Conservation (phyloP, 2,329 filamentous ascomycete genomes). For the Claviceps africana region DNA sequence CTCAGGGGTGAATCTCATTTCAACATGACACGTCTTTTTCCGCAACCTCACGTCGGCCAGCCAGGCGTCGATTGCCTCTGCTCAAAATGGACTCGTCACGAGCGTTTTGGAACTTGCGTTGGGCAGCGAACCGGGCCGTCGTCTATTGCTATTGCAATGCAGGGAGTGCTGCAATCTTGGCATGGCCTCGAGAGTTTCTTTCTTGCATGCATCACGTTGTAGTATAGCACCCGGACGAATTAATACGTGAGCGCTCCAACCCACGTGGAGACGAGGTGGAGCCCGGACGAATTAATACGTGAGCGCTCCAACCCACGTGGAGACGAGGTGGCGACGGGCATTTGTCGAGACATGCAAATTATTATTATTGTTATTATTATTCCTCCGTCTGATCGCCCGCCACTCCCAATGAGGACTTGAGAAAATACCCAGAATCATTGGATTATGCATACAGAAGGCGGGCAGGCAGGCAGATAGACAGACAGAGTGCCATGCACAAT, state of each 20-base stretch:
- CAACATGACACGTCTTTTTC: background rate
- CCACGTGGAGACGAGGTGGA: background rate
- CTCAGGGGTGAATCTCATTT: conserved; percentile 6
- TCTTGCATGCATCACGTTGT: background rate
- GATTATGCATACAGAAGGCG: too few species aligned
- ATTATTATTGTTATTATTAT: background rate
- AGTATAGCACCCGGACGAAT: background rate
- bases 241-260: background rate
- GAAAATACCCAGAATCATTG: too few species aligned
- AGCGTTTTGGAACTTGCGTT: background rate
- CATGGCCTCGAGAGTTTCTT: background rate
- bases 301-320: background rate
- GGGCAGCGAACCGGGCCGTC: background rate
- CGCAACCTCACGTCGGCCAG: background rate
- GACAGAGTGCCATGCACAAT: too few species aligned
- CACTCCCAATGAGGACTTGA: background rate
- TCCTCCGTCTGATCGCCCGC: background rate
- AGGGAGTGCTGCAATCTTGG: background rate
- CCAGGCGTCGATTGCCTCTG: background rate
- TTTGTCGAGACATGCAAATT: background rate
- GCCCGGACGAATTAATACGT: background rate
- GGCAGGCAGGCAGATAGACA: too few species aligned
- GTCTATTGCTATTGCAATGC: background rate
- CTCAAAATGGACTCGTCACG: background rate
- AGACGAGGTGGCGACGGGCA: background rate